A percentile compares a stretch with the other conserved stretches of the same genome.
phyloP scores from a whole-genome alignment of 768 basidiomycete genomes.

The Cantharellus cinnabarinus region DNA sequence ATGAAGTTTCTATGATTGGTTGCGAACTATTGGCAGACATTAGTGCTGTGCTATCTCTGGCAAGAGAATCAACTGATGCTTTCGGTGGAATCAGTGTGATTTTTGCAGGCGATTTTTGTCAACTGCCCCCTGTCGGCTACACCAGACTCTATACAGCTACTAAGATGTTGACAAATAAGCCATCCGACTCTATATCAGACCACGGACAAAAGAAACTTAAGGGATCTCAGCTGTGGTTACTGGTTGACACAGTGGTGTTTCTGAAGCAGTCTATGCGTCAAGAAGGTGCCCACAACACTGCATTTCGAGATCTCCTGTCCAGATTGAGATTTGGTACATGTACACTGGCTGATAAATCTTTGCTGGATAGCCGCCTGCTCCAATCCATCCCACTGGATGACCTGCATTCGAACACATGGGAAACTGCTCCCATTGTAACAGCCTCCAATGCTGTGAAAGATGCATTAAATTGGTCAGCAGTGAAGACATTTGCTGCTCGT shows the following conservation, averaged over 20 bases:
- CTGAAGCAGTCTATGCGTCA: background rate
- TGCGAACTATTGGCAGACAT: slow-evolving; percentile 3
- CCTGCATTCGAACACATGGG: background rate
- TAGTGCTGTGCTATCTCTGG: background rate
- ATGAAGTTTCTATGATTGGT: slow-evolving; percentile 7
- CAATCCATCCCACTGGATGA: background rate
- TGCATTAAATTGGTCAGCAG: background rate
- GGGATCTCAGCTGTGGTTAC: background rate
- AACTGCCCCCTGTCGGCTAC: slow-evolving; percentile 2
- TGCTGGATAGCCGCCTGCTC: background rate
- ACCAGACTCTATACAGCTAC: background rate
- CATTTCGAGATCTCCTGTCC: background rate
- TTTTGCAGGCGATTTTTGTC: slow-evolving; percentile 4
- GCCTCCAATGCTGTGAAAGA: slow-evolving; percentile 4
- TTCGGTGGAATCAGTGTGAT: slow-evolving; percentile 7
- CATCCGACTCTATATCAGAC: background rate
- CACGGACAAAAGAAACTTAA: background rate
- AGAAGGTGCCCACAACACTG: background rate
- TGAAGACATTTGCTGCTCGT: background rate
- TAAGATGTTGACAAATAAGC: background rate
- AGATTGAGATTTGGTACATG: background rate
- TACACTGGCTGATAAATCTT: background rate
- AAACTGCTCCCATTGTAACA: background rate
- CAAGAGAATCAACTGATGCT: background rate
- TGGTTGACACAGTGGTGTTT: background rate